Conservation (phyloP, 306 rosid species). For the Fragaria vesca region DNA sequence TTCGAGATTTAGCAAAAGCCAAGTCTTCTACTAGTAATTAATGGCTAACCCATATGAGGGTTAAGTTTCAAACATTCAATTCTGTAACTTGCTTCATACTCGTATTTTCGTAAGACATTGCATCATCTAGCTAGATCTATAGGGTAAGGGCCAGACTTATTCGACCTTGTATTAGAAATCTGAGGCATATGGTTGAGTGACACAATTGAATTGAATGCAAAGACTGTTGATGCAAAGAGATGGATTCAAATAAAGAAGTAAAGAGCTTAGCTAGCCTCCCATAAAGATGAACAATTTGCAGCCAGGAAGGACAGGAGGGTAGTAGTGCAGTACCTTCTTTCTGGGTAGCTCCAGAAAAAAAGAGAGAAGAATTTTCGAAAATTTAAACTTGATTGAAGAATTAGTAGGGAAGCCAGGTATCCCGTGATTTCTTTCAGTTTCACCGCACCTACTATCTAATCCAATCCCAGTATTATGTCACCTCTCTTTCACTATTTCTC, state of each 20-base stretch:
- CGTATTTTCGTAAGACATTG: background rate
- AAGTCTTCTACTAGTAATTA: background rate
- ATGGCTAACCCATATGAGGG: background rate
- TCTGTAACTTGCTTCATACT: background rate
- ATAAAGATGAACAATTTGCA: background rate
- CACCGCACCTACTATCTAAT: constrained; percentile 27
- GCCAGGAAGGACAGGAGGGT: background rate
- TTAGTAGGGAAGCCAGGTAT: constrained; percentile 10
- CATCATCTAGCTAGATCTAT: background rate
- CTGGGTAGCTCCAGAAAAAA: constrained; percentile 4
- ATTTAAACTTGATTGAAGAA: background rate
- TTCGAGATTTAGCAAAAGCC: background rate
- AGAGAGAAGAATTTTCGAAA: constrained; percentile 10
- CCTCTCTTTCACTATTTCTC: constrained; percentile 2
- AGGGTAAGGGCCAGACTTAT: background rate
- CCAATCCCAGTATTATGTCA: background rate
- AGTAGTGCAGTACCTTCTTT: background rate
- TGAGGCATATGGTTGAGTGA: constrained; percentile 2
- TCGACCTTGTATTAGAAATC: background rate
- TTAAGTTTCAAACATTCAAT: background rate
- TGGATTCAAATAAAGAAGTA: background rate
- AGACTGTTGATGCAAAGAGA: background rate
- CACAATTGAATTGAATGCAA: background rate
- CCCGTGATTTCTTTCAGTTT: constrained; percentile 26
- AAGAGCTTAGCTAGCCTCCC: background rate